phyloP scores from a whole-genome alignment of 2,329 filamentous ascomycete species.

The Elsinoe ampelina region DNA sequence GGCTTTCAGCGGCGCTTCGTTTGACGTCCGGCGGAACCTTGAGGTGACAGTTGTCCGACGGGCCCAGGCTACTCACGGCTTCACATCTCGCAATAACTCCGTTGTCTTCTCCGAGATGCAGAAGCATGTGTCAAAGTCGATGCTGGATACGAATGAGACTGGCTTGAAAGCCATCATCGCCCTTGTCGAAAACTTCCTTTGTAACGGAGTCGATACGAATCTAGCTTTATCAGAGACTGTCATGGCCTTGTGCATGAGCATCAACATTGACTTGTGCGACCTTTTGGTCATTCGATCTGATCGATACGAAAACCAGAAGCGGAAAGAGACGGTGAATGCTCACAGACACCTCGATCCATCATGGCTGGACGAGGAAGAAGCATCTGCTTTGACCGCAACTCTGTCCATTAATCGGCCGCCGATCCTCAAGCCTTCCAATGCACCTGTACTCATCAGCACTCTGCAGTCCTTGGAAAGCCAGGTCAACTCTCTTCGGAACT shows the following conservation, averaged over 20 bases:
- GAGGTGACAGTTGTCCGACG: slow-evolving; percentile 21
- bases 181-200: slow-evolving; percentile 70
- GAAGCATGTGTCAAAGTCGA: slow-evolving; percentile 3
- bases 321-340: neutral
- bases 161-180: slow-evolving; percentile 44
- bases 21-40: slow-evolving; percentile 47
- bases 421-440: slow-evolving; percentile 26
- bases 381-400: slow-evolving; percentile 19
- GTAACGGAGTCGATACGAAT: slow-evolving; percentile 87
- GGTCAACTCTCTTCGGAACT: slow-evolving; percentile 33
- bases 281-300: slow-evolving; percentile 72
- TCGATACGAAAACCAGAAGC: neutral
- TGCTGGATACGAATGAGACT: slow-evolving; percentile 44
- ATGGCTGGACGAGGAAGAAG: slow-evolving; percentile 32
- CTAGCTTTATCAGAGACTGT: slow-evolving; percentile 76
- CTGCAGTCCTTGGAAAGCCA: slow-evolving; percentile 35
- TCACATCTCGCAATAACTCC: slow-evolving; percentile 7
- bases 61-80: neutral
- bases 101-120: slow-evolving; percentile 1
- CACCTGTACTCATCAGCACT: slow-evolving; percentile 34
- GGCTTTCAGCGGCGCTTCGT: slow-evolving; percentile 60
- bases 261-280: slow-evolving; percentile 76
- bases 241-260: slow-evolving; percentile 73
- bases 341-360: slow-evolving; percentile 28
- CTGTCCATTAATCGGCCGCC: slow-evolving; percentile 29